Evolutionary conservation across 768 basidiomycete species (phyloP).

Genomic region (Rhizopogon sp.): DNA sequence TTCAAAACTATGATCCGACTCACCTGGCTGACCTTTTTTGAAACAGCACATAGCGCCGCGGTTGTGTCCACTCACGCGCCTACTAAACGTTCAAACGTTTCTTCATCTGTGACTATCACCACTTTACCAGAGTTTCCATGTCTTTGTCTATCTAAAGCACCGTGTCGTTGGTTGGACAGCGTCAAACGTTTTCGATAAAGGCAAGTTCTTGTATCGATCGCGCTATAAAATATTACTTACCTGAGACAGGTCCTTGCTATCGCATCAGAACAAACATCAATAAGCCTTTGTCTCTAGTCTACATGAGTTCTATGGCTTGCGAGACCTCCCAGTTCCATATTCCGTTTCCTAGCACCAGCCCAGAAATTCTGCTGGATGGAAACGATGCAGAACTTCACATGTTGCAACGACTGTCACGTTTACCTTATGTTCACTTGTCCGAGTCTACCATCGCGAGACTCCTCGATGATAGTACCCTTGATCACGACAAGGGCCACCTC

Average conservation of each 20-base stretch:
- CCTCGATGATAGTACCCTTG: not conserved
- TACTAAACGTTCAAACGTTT: no score
- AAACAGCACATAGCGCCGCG: not conserved
- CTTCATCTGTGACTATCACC: no score
- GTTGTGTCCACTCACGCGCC: not conserved
- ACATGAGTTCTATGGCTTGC: constrained; percentile 20
- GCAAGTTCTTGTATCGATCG: not conserved
- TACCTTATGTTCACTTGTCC: constrained; percentile 9
- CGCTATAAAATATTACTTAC: not conserved
- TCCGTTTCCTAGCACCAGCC: constrained; percentile 20
- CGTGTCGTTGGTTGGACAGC: not conserved
- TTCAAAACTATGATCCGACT: no score
- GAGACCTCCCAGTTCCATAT: constrained; percentile 20
- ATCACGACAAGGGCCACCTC: constrained; percentile 5
- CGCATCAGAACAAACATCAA: not conserved
- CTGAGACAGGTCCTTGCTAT: not conserved
- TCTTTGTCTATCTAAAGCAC: not conserved
- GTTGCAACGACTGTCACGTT: constrained; percentile 41
- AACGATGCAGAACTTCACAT: constrained; percentile 62
- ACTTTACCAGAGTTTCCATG: not conserved
- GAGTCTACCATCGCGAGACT: constrained; percentile 9
- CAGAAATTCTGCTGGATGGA: constrained; percentile 29
- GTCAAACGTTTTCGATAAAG: not conserved
- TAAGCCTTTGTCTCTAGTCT: not conserved
- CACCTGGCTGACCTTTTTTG: not conserved